These are phyloP conservation scores for Rhodamnia rubescens DNA, from an alignment of 345 rosid genomes.

Conservation along the genomic window DNA sequence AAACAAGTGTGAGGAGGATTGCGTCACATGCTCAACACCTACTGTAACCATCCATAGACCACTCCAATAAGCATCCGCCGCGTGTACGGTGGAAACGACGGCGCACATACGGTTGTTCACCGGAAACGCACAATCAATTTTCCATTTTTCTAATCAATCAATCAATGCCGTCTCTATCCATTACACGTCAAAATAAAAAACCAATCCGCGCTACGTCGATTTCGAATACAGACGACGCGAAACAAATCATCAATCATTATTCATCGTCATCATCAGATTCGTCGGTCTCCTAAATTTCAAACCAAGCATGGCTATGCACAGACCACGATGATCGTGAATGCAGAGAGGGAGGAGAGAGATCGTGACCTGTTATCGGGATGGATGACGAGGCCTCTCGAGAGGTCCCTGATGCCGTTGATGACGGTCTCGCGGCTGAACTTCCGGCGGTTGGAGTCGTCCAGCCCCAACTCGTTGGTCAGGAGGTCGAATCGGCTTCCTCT, in stretches of 20 bases:
- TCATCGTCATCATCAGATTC: background rate
- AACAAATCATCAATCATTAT: background rate
- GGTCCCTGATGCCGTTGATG: constrained; percentile 40
- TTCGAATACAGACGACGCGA: background rate
- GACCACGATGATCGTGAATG: background rate
- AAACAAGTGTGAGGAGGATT: background rate
- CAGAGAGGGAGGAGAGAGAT: background rate
- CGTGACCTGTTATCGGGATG: constrained; percentile 76
- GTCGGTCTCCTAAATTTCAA: background rate
- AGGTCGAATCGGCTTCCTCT: constrained; percentile 36
- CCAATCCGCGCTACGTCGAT: background rate
- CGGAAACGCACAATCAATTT: background rate
- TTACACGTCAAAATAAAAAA: background rate
- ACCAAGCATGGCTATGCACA: background rate
- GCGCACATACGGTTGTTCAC: background rate
- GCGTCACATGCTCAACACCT: background rate
- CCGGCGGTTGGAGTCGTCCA: constrained; percentile 11
- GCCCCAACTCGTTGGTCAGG: constrained; percentile 27
- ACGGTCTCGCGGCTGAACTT: constrained; percentile 23
- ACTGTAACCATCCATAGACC: background rate
- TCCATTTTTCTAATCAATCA: background rate
- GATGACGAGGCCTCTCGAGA: constrained; percentile 41
- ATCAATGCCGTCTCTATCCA: background rate
- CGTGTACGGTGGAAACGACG: background rate
- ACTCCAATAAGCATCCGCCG: background rate